Conservation (phyloP, 352 stramenopile species). For the Thalassiosira mediterranea region DNA sequence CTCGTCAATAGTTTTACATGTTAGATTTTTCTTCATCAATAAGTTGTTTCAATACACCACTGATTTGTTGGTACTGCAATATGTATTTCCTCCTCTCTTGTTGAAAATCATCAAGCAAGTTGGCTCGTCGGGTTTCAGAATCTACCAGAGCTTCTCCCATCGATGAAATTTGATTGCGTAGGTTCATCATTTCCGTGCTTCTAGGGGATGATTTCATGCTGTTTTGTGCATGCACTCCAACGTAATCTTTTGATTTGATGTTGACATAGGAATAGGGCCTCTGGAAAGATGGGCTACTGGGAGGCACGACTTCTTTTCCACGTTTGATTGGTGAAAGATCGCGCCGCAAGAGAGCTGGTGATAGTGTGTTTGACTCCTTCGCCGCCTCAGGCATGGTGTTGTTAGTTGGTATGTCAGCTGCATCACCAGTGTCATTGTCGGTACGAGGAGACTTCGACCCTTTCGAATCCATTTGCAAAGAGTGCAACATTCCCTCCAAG, state of each 20-base stretch:
- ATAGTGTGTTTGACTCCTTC: too few relatives aligned
- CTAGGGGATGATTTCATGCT: too few relatives aligned
- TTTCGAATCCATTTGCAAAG: conserved; percentile 36
- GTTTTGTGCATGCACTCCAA: too few relatives aligned
- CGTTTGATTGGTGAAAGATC: too few relatives aligned
- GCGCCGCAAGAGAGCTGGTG: too few relatives aligned
- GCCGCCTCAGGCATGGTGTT: too few relatives aligned
- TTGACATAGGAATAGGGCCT: too few relatives aligned
- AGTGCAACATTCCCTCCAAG: conserved; percentile 41
- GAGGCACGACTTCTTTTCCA: too few relatives aligned
- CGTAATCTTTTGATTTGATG: too few relatives aligned
- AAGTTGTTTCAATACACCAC: conserved; percentile 34
- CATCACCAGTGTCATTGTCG: neutral
- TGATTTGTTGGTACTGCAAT: conserved; percentile 37
- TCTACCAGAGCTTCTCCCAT: conserved; percentile 37
- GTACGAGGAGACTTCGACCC: neutral
- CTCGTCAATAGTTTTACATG: too few relatives aligned
- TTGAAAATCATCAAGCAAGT: conserved; percentile 42
- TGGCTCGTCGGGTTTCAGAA: conserved; percentile 39
- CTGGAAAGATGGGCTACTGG: too few relatives aligned
- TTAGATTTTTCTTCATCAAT: conserved; percentile 5
- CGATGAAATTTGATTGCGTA: conserved; percentile 38
- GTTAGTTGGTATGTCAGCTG: too few relatives aligned
- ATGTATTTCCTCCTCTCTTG: conserved; percentile 39
- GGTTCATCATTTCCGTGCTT: conserved; percentile 1